Evolutionary conservation across 257 asterid genomes (phyloP), one percentile per base, ranked within the genome.

Genomic region (Leptodermis oblonga): DNA sequence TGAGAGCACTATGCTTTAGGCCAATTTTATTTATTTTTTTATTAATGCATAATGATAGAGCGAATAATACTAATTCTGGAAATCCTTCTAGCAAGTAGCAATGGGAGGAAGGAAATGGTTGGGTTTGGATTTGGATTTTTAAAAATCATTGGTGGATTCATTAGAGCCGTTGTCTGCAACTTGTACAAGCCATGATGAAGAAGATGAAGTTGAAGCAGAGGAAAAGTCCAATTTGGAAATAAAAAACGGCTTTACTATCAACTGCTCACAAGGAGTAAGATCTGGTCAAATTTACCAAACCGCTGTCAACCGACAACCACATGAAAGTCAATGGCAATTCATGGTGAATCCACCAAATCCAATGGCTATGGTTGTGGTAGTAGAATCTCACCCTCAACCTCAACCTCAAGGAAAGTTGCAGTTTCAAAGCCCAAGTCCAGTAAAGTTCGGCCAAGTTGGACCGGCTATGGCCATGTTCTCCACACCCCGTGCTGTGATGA

Each of bases 311-410:
- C 52, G 46, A 61, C 26, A 18, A 34, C 22, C 22, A 8, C 70
- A 65, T 30, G 75, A 37, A 2, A 80, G 67, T 41, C 78, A 37
- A 2, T 80, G 70, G 60, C 75, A 54, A 59, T 36, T 63, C 58
- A 39, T 64, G 66, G 46, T 49, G 43, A 75, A 78, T 73, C 86
- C 70, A 33, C 86, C 66, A 39, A 76, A 78, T 73, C 86, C 71
- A n/a, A 76, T 63, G 84, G 77, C 59, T 45, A 59, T 12, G 59
- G 23, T n/a, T n/a, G n/a, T n/a, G n/a, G n/a, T 46, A 46, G 20
- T 12, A 15, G 80, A 72, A 30, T 43, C 59, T 15, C n/a, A n/a
- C n/a, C n/a, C n/a, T n/a, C n/a, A n/a, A n/a, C n/a, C n/a, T n/a
- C 14, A 31, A 34, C 64, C 64, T 10, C 31, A 42, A n/a, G 59